Evolutionary conservation across 2,329 filamentous ascomycete genomes (phyloP).

Genomic region (Myriosclerotinia curreyana): DNA sequence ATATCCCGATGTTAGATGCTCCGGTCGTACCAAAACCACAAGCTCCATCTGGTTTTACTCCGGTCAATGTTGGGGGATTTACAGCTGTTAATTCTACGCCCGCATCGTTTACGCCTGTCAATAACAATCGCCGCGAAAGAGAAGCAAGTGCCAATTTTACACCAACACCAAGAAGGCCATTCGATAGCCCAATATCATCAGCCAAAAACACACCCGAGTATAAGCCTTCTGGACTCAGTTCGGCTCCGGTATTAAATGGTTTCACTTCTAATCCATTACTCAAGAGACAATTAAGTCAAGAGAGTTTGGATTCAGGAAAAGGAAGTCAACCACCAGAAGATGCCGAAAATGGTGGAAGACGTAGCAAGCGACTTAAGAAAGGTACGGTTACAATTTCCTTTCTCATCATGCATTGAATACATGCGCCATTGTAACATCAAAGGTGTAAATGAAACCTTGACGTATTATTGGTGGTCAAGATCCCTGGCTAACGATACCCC

Average conservation of each 20-base stretch:
- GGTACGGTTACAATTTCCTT: slow-evolving; percentile 48
- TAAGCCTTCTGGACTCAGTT: slow-evolving; percentile 52
- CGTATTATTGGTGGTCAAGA: slow-evolving; percentile 31
- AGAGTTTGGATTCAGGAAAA: slow-evolving; percentile 43
- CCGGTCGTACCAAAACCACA: slow-evolving; percentile 32
- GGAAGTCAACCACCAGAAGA: slow-evolving; percentile 42
- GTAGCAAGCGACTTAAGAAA: slow-evolving; percentile 92
- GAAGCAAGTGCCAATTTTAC: slow-evolving; percentile 56
- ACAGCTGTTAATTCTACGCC: slow-evolving; percentile 58
- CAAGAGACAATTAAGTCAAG: slow-evolving; percentile 73
- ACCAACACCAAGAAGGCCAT: slow-evolving; percentile 47
- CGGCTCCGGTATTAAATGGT: slow-evolving; percentile 52
- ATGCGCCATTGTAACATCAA: slow-evolving; percentile 15
- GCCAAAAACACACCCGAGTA: slow-evolving; percentile 64
- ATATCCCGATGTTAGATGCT: slow-evolving; percentile 38
- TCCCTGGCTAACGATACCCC: slow-evolving; percentile 41
- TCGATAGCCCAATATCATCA: slow-evolving; percentile 61
- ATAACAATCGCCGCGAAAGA: slow-evolving; percentile 45
- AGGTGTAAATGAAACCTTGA: slow-evolving; percentile 21
- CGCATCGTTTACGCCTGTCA: slow-evolving; percentile 56
- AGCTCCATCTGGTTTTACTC: slow-evolving; percentile 41
- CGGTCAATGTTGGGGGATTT: slow-evolving; percentile 55
- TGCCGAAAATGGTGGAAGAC: slow-evolving; percentile 64
- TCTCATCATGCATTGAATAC: slow-evolving; percentile 10
- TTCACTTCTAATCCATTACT: slow-evolving; percentile 51